Evolutionary conservation across 805 yeast genomes (phyloP).

Genomic region (Wickerhamiella hasegawae): DNA sequence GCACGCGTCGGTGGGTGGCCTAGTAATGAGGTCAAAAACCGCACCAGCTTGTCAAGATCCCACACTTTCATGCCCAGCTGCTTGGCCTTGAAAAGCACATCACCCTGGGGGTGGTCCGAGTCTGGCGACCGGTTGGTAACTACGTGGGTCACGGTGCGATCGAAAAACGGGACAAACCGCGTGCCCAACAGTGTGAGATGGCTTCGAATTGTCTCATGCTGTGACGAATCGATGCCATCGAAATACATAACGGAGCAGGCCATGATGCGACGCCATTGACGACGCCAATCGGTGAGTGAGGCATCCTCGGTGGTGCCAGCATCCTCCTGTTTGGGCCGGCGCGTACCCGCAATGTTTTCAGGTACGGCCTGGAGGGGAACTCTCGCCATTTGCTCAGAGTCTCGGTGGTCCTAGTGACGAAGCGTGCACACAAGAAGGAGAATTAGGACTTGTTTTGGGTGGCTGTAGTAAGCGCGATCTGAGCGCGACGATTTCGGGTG

Average conservation of each 20-base stretch:
- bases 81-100: constrained; percentile 50
- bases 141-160: constrained; percentile 54
- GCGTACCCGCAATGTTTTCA: neutral
- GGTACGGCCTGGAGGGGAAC: neutral
- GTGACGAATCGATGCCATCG: constrained; percentile 29
- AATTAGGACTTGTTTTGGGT: too few species aligned
- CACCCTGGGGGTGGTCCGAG: constrained; percentile 30
- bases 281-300: constrained; percentile 33
- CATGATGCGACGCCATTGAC: constrained; percentile 48
- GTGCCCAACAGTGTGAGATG: constrained; percentile 21
- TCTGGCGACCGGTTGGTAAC: constrained; percentile 45
- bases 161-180: constrained; percentile 41
- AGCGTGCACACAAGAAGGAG: too few species aligned
- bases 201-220: constrained; percentile 16
- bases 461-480: too few species aligned
- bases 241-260: constrained; percentile 42
- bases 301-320: constrained; percentile 1
- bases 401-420: too few species aligned
- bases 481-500: too few species aligned
- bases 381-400: too few species aligned
- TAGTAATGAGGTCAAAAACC: constrained; percentile 38
- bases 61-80: constrained; percentile 61
- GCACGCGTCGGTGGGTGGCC: constrained; percentile 7
- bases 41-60: constrained; percentile 69
- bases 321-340: neutral